Evolutionary conservation across 2,329 filamentous ascomycete genomes (phyloP), one percentile per base, ranked within the genome.

Genomic region (Penicillium sp.): DNA sequence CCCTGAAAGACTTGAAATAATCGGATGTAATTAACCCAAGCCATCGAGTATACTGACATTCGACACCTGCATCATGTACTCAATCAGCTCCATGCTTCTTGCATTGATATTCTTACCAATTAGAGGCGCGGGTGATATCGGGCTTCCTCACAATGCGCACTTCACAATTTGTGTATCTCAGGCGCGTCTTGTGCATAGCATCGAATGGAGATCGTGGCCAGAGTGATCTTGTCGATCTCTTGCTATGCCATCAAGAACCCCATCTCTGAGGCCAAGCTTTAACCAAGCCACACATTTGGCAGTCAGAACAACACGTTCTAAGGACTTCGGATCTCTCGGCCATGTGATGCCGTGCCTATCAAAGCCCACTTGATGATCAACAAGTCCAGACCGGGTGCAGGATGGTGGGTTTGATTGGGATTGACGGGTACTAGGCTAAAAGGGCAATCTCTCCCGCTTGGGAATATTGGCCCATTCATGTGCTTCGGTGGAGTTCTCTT

Each of bases 401-500:
- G 18, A 31, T 39, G 50, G 40, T 35, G 42, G 39, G 39, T 64
- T 65, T 64, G 32, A 65, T 64, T 58, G 29, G 45, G 62, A 65
- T 65, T 52, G 57, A 59, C 57, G 16, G 50, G 26, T 11, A 50
- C 40, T 43, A 32, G 34, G 38, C 42, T 53, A 45, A 34, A 24
- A 7, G 18, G 5, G 20, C 16, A 22, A 22, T 26, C 6, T 46
- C n/a, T 26, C 9, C 39, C 22, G 9, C 22, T 29, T 43, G 40
- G 9, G 40, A 29, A 26, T n/a, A 43, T 29, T 29, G 24, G 24
- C 9, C 31, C 11, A 53, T 49, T 40, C 29, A 43, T 29, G n/a
- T 35, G 24, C 10, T 40, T 47, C 16, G 10, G 42, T 53, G 43
- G 54, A 44, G 24, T 45, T 24, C 13, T 34, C 35, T 48, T 26